A percentile compares a stretch with the other conserved stretches of the same genome.
Conservation (phyloP, 139 green algal genomes). For the Auxenochlorella protothecoides region DNA sequence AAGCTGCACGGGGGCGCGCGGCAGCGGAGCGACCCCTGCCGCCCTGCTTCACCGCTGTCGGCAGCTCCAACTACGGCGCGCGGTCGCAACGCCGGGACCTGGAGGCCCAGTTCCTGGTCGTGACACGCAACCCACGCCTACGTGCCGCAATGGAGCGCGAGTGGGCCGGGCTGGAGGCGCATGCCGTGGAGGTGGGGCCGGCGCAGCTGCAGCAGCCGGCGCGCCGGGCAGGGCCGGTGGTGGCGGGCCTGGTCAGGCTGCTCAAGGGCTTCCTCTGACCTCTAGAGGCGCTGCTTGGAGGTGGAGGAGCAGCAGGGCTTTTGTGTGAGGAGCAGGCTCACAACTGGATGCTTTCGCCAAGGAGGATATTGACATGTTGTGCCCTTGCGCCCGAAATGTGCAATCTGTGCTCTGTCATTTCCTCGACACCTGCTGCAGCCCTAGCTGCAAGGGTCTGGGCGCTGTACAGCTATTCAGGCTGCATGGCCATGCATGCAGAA, state of each 20-base stretch:
- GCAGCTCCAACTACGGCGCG: constrained; percentile 39
- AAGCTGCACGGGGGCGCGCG: not conserved
- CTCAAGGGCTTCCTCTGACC: not conserved
- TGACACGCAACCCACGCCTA: constrained; percentile 15
- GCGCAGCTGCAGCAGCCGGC: not conserved
- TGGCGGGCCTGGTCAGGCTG: not conserved
- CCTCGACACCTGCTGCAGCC: no score
- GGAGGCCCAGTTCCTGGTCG: constrained; percentile 27
- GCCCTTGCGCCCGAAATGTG: no score
- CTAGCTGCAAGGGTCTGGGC: no score
- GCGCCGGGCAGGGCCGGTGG: no score
- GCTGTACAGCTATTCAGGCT: no score
- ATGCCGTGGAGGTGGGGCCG: constrained; percentile 1
- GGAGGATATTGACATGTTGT: no score
- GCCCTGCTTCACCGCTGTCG: constrained; percentile 17
- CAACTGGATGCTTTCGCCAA: no score
- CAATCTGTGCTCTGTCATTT: no score
- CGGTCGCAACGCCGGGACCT: constrained; percentile 28
- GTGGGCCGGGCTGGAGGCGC: not conserved
- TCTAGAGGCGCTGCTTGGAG: no score
- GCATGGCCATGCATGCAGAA: no score
- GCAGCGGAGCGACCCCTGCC: not conserved
- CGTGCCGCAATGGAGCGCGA: constrained; percentile 2
- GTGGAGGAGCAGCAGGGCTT: no score
- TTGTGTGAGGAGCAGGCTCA: no score